phyloP scores from a whole-genome alignment of 495 filamentous ascomycete genomes.

The Aspergillus carlsbadensis region DNA sequence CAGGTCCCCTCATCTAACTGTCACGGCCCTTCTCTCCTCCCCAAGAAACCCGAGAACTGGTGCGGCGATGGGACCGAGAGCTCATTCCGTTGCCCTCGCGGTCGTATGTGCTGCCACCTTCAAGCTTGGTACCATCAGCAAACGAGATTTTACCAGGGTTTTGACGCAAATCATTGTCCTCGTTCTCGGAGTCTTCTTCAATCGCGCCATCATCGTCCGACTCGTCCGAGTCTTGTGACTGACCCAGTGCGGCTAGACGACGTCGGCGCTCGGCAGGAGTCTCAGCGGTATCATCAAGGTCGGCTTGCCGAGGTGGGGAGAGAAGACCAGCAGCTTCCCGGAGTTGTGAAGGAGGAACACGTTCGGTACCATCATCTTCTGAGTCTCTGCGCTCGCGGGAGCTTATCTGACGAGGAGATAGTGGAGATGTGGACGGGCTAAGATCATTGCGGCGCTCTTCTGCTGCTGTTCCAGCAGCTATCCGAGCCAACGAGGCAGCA shows the following conservation, averaged over 20 bases:
- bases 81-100: constrained; percentile 15
- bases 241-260: constrained; percentile 81
- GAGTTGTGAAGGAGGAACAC: constrained; percentile 46
- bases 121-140: constrained; percentile 31
- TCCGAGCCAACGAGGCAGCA: constrained; percentile 42
- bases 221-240: constrained; percentile 56
- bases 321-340: constrained; percentile 37
- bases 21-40: constrained; percentile 32
- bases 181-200: constrained; percentile 28
- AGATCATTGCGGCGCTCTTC: constrained; percentile 49
- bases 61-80: constrained; percentile 1
- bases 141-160: constrained; percentile 32
- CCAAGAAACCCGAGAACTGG: constrained; percentile 24
- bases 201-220: constrained; percentile 56
- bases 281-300: constrained; percentile 56
- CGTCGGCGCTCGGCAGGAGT: constrained; percentile 80
- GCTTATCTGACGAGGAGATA: constrained; percentile 18
- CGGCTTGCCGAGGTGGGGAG: constrained; percentile 22
- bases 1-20: neutral
- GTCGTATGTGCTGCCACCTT: constrained; percentile 10
- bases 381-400: constrained; percentile 46
- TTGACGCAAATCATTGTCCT: constrained; percentile 27
- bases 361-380: constrained; percentile 59
- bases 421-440: constrained; percentile 23
- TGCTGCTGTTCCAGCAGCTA: constrained; percentile 43